Percentiles rank a stretch among this genome's conserved stretches.
These are phyloP conservation scores for Phytophthora pistaciae DNA, from an alignment of 352 stramenopile species.

Conservation along the genomic window DNA sequence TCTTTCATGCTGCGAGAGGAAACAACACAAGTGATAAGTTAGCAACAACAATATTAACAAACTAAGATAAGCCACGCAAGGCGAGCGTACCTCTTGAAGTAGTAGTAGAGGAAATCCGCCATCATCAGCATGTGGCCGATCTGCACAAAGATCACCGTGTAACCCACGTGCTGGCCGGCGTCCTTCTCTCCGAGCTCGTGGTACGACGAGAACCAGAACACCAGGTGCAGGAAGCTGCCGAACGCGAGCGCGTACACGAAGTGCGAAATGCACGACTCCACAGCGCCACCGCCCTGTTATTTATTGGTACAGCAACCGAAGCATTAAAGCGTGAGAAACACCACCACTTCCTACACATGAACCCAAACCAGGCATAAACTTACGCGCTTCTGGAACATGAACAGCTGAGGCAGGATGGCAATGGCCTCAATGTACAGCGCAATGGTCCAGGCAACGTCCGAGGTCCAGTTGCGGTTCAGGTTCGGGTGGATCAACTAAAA, in stretches of 20 bases:
- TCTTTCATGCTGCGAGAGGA: conserved; percentile 79
- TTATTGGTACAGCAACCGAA: not conserved
- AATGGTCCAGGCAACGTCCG: conserved; percentile 97
- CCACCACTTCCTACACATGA: not conserved
- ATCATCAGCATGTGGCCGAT: conserved; percentile 99
- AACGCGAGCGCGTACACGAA: conserved; percentile 97
- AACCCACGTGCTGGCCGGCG: conserved; percentile 88
- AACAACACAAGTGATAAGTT: not conserved
- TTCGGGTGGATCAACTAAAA: conserved; percentile 94
- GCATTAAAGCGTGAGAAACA: not conserved
- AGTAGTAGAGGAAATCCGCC: conserved; percentile 99
- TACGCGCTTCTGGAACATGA: conserved; percentile 99
- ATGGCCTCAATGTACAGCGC: conserved; percentile 97
- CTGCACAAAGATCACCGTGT: conserved; percentile 98
- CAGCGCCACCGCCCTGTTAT: conserved; percentile 87
- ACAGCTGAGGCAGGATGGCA: conserved; percentile 98
- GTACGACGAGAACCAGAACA: conserved; percentile 99
- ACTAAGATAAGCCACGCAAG: too few relatives aligned
- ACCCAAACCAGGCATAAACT: conserved; percentile 16
- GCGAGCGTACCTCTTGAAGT: conserved; percentile 94
- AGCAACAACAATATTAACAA: too few relatives aligned
- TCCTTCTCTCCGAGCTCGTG: conserved; percentile 97
- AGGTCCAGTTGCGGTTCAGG: conserved; percentile 97
- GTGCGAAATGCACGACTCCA: conserved; percentile 97
- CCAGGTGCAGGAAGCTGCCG: conserved; percentile 96